Evolutionary conservation across 1,284 basidiomycete species (phyloP).

Genomic region (Fomitopsis pinicola): DNA sequence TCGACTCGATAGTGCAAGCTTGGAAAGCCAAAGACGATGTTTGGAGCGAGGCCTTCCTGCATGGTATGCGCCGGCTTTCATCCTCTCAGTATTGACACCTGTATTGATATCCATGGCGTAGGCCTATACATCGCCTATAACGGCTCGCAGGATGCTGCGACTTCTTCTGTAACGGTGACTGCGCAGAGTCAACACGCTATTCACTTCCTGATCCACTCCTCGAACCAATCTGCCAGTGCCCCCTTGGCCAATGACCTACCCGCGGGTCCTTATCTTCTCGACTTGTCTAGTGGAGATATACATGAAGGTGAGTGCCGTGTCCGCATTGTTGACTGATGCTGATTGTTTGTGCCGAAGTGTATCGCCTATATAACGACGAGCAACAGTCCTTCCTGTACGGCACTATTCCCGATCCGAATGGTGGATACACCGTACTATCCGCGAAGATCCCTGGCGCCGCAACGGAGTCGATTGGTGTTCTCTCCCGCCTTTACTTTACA

Average conservation of each 20-base stretch:
- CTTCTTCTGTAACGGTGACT: constrained; percentile 6
- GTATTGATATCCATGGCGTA: constrained; percentile 1
- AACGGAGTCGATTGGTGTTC: constrained; percentile 26
- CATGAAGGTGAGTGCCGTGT: constrained; percentile 18
- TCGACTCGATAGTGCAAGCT: constrained; percentile 13
- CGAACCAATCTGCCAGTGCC: constrained; percentile 11
- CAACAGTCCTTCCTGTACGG: constrained; percentile 28
- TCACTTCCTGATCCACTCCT: constrained; percentile 17
- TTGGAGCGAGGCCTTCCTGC: constrained; percentile 23
- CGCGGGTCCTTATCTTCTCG: constrained; percentile 26
- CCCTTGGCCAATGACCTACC: constrained; percentile 14
- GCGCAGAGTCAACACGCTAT: constrained; percentile 12
- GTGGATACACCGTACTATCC: constrained; percentile 21
- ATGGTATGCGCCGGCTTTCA: constrained; percentile 13
- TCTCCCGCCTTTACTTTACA: constrained; percentile 28
- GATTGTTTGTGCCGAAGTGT: constrained; percentile 10
- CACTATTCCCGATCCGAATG: constrained; percentile 21
- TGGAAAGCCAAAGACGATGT: constrained; percentile 24
- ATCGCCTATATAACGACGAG: constrained; percentile 27
- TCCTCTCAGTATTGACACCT: neutral
- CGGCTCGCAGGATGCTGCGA: constrained; percentile 10
- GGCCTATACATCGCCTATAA: constrained; percentile 21
- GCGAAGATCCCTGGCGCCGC: constrained; percentile 24
- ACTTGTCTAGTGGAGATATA: constrained; percentile 19
- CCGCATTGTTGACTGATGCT: neutral